Evolutionary conservation across 108 stramenopile species (phyloP).

Genomic region (Epithemia pelagica): DNA sequence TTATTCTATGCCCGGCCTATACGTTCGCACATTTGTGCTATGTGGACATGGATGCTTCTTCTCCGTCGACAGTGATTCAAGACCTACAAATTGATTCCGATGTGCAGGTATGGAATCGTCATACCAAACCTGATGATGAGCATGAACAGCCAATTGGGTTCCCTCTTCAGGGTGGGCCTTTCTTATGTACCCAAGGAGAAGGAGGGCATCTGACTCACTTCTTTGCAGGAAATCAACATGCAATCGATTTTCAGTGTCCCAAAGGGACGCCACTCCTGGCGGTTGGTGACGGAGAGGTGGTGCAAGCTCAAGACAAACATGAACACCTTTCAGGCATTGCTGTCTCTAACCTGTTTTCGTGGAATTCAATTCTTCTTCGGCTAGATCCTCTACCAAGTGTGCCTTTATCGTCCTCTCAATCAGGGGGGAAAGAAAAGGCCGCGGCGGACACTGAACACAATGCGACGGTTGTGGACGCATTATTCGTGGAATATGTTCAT

Average conservation of each 20-base stretch:
- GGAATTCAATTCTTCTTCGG: conserved; percentile 76
- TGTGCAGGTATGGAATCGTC: conserved; percentile 54
- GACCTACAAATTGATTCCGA: conserved; percentile 66
- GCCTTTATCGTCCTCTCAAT: too few relatives aligned
- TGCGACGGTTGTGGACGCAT: conserved; percentile 17
- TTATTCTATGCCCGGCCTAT: conserved; percentile 64
- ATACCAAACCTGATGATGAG: conserved; percentile 54
- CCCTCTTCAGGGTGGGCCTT: conserved; percentile 45
- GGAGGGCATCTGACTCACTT: conserved; percentile 81
- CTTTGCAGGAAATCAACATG: conserved; percentile 77
- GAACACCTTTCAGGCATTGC: conserved; percentile 69
- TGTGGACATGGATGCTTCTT: conserved; percentile 28
- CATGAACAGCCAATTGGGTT: conserved; percentile 48
- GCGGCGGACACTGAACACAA: neutral
- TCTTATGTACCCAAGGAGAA: conserved; percentile 78
- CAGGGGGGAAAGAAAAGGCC: neutral
- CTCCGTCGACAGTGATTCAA: neutral
- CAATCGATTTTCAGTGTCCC: conserved; percentile 81
- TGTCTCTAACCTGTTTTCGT: conserved; percentile 69
- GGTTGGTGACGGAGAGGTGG: conserved; percentile 54
- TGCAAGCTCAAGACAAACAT: conserved; percentile 45
- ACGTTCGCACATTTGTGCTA: conserved; percentile 67
- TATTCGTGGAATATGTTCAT: conserved; percentile 83
- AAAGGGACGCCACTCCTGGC: conserved; percentile 75
- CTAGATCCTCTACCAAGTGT: conserved; percentile 19